phyloP scores from a whole-genome alignment of 495 filamentous ascomycete genomes.

The Xylaria intraflava region DNA sequence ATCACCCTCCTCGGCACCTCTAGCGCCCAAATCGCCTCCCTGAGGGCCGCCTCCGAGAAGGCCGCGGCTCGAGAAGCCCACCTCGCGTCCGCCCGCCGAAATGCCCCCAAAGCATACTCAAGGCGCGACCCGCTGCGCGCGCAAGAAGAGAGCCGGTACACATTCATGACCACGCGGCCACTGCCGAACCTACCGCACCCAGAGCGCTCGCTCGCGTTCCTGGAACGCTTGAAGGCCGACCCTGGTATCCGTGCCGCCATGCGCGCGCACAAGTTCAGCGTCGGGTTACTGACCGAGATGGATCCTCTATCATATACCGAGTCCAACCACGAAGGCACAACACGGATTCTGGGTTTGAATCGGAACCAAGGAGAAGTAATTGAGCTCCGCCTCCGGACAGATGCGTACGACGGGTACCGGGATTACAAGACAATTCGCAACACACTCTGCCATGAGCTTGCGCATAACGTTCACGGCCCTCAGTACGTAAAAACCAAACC shows the following conservation, averaged over 20 bases:
- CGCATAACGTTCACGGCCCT: conserved; percentile 78
- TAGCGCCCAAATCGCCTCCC: conserved; percentile 42
- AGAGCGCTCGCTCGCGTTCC: conserved; percentile 58
- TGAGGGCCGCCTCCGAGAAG: conserved; percentile 36
- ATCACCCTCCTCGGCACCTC: conserved; percentile 59
- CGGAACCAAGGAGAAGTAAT: conserved; percentile 85
- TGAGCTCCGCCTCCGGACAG: conserved; percentile 81
- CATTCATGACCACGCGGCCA: conserved; percentile 71
- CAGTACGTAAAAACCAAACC: conserved; percentile 50
- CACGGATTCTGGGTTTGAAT: conserved; percentile 80
- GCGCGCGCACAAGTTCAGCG: conserved; percentile 74
- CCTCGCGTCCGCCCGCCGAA: conserved; percentile 33
- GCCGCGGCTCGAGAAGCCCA: conserved; percentile 33
- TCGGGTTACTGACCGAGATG: conserved; percentile 92
- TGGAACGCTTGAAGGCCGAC: conserved; percentile 72
- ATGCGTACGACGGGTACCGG: conserved; percentile 88
- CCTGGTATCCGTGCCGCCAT: conserved; percentile 79
- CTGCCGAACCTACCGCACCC: conserved; percentile 75
- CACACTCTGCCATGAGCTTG: conserved; percentile 90
- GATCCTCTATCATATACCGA: conserved; percentile 74
- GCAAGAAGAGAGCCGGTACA: conserved; percentile 59
- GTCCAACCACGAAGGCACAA: conserved; percentile 54
- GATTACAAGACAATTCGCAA: conserved; percentile 86
- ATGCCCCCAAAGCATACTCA: conserved; percentile 18
- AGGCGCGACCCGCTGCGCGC: conserved; percentile 19